phyloP scores from a whole-genome alignment of 495 filamentous ascomycete genomes.

The Aspergillus cristatus region DNA sequence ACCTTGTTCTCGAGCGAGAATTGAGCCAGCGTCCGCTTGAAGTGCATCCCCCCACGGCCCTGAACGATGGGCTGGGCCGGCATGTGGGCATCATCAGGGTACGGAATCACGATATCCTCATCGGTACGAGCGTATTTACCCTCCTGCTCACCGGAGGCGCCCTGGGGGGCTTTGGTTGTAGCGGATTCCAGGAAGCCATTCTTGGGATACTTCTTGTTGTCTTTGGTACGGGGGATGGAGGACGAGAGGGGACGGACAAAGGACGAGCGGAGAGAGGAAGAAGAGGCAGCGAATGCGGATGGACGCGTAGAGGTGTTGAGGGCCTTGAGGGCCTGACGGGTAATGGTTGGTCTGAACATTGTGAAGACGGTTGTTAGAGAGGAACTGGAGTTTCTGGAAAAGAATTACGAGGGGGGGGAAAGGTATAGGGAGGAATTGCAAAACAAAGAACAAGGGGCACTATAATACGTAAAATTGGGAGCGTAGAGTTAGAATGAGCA shows the following conservation, averaged over 20 bases:
- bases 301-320: conserved; percentile 15
- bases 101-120: conserved; percentile 61
- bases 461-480: too few relatives aligned
- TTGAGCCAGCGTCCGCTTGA: conserved; percentile 59
- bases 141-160: conserved; percentile 25
- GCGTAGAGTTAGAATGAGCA: too few relatives aligned
- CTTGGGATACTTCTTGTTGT: conserved; percentile 12
- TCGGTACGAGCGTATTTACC: conserved; percentile 67
- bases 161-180: conserved; percentile 24
- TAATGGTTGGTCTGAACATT: conserved; percentile 27
- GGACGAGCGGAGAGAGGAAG: not conserved
- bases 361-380: conserved; percentile 1
- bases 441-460: too few relatives aligned
- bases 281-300: too few relatives aligned
- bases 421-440: too few relatives aligned
- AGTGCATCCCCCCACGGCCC: conserved; percentile 61
- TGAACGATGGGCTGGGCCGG: conserved; percentile 58
- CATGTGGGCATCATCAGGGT: conserved; percentile 61
- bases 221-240: conserved; percentile 15
- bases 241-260: conserved; percentile 22
- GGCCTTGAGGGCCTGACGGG: conserved; percentile 22
- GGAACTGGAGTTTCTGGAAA: too few relatives aligned
- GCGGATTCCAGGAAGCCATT: conserved; percentile 22
- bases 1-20: conserved; percentile 76
- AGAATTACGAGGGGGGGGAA: too few relatives aligned